Base-by-base conservation (phyloP, 331 rosid species). In the Saraca asoca region DNA sequence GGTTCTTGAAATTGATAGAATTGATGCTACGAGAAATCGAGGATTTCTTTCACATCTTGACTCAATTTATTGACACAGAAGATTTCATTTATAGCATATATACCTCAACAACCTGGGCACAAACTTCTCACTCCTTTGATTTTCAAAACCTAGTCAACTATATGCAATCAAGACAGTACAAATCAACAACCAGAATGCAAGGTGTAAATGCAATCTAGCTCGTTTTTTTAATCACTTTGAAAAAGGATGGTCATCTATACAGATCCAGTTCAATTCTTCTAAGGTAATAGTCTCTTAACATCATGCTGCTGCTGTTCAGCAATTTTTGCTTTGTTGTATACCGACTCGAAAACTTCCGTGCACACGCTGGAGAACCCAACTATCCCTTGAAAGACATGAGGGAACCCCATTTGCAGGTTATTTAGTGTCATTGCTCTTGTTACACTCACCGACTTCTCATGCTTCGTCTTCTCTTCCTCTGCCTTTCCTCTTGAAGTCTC, bases 321-420 rank as follows among this genome's bases (percentile, higher is more conserved):
- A 57, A 46, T 71, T 62, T 90, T 90, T 37, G 97, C 81, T 75
- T 86, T 88, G 85, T 90, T 90, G 73, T 85, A 90, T 45, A 94
- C 85, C 0, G 88, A 85, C 55, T 88, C 99, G 20, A 85, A 90
- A 29, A 86, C 90, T 51, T 90, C 87, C 68, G 66, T 86, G 75
- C 99, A 94, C 60, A 94, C 97, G 50, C 96, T 86, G 6, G 99
- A 94, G 77, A 94, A 94, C 71, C 96, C 99, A 2, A 90, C 99
- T 64, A 94, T 83, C 0, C 95, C 91, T 76, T 94, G 96, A 50
- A 94, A 94, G 52, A 94, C 97, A 24, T 94, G 96, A 0, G 99
- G 99, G 71, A 90, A 86, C 24, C 97, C 83, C 96, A 94, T 90
- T 83, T 94, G 99, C 80, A 94, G 49, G 90, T 86, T 94, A 48